Evolutionary conservation across 2,329 filamentous ascomycete species (phyloP), one percentile per base, ranked within the genome.

Genomic region (Dactylellina cionopaga): DNA sequence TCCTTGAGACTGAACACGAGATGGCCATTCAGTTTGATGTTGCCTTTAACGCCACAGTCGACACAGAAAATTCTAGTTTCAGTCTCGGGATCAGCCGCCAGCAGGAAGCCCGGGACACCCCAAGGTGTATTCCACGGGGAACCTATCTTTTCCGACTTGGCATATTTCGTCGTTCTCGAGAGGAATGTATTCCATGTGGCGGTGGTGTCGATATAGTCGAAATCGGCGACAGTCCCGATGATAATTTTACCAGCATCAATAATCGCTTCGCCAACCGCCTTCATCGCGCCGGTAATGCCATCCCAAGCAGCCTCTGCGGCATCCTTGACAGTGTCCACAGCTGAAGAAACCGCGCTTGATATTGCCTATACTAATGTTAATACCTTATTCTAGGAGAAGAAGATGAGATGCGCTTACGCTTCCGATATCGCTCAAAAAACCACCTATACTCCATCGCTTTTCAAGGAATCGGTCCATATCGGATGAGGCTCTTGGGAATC

Each of bases 371-470:
- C 5, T n/a, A 19, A n/a, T 11, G 37, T 70, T 54, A 71, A 37
- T 17, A 17, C 27, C 10, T n/a, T 41, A 0, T 27, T 6, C 2
- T 6, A 19, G 35, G 4, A 43, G 43, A 13, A 13, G 29, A 2
- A 39, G 11, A 43, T 7, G 4, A 11, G 1, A 31, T 17, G 35
- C 0, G 31, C 66, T 44, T 52, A 71, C 58, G 13, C 39, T 58
- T 25, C 58, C 66, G 41, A 71, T 64, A 33, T 71, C 66, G 5
- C 60, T 56, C 13, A 71, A 59, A 19, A 71, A 71, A 7, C 66
- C 66, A 22, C 66, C 58, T 24, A 71, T 71, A 24, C 66, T 71
- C 66, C 66, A 71, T 24, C 66, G 56, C 35, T 51, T 71, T 33
- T 64, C 51, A 37, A 71, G 29, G 5, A 33, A 22, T 10, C n/a